These are phyloP conservation scores for Starmerella khaoyaiensis DNA, from an alignment of 805 yeast species.

Conservation along the genomic window DNA sequence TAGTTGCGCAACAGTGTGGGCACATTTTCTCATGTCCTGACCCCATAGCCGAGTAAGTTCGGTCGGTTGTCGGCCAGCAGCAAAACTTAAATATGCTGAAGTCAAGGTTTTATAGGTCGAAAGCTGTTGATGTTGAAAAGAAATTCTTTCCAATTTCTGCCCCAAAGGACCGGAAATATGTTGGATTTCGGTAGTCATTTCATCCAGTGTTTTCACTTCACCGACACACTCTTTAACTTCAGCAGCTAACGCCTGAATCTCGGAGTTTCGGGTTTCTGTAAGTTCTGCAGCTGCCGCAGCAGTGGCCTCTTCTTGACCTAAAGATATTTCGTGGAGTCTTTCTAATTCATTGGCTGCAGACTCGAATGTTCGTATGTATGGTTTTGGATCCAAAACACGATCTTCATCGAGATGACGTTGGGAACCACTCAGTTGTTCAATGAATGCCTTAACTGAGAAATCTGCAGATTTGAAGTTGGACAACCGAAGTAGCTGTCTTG, in stretches of 20 bases:
- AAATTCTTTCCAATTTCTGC: constrained; percentile 28
- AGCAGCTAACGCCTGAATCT: constrained; percentile 43
- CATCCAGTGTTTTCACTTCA: constrained; percentile 30
- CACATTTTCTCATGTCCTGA: constrained; percentile 53
- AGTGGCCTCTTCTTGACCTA: constrained; percentile 37
- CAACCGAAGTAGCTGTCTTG: constrained; percentile 24
- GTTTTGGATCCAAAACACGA: constrained; percentile 65
- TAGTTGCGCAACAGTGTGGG: constrained; percentile 53
- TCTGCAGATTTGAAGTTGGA: constrained; percentile 26
- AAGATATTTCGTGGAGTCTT: constrained; percentile 45
- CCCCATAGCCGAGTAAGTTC: constrained; percentile 48
- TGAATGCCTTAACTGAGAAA: constrained; percentile 62
- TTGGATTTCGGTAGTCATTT: constrained; percentile 23
- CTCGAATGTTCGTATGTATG: constrained; percentile 87
- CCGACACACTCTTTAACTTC: constrained; percentile 31
- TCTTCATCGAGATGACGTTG: constrained; percentile 32
- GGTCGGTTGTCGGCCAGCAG: constrained; percentile 38
- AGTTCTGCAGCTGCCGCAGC: constrained; percentile 45
- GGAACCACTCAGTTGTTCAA: constrained; percentile 64
- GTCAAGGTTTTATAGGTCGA: constrained; percentile 58
- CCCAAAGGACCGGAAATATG: constrained; percentile 25
- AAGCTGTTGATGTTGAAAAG: constrained; percentile 62
- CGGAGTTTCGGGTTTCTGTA: constrained; percentile 56
- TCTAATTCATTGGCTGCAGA: constrained; percentile 63
- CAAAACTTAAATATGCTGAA: constrained; percentile 64